These are phyloP conservation scores for Trichoderma virens DNA, from an alignment of 495 filamentous ascomycete genomes.

Conservation along the genomic window DNA sequence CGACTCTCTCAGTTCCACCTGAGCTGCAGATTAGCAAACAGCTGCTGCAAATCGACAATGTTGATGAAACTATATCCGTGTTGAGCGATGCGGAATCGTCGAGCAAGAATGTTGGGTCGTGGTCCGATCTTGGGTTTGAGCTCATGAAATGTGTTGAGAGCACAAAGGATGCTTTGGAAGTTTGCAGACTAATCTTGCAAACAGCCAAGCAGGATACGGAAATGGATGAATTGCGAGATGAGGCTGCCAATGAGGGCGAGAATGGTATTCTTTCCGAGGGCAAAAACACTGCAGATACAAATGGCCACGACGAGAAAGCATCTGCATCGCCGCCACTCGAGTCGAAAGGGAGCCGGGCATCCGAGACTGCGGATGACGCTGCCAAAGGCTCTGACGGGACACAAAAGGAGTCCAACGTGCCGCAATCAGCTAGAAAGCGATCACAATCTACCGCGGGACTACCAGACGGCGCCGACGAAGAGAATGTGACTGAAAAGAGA, in stretches of 20 bases:
- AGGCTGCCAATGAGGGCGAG: not conserved
- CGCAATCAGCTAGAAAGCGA: slow-evolving; percentile 24
- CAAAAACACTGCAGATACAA: not conserved
- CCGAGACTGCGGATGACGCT: slow-evolving; percentile 10
- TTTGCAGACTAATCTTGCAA: slow-evolving; percentile 2
- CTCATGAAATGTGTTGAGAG: slow-evolving; percentile 3
- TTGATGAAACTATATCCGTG: slow-evolving; percentile 34
- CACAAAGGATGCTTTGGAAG: slow-evolving; percentile 11
- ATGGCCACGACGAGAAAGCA: not conserved
- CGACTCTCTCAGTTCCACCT: slow-evolving; percentile 23
- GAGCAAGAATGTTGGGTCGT: not conserved
- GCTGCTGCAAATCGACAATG: not conserved
- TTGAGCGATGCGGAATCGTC: slow-evolving; percentile 38
- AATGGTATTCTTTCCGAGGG: not conserved
- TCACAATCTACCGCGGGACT: slow-evolving; percentile 57
- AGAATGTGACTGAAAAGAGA: slow-evolving; percentile 58
- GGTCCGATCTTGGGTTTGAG: slow-evolving; percentile 7
- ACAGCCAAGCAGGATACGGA: slow-evolving; percentile 11
- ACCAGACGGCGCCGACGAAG: slow-evolving; percentile 44
- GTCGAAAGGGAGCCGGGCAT: not conserved
- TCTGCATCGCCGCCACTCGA: not conserved
- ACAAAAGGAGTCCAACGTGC: not conserved
- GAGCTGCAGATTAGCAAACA: not conserved
- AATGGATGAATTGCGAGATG: slow-evolving; percentile 18
- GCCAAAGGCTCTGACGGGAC: not conserved